Conservation (phyloP, 106 monocot species). For the Narthecium ossifragum region DNA sequence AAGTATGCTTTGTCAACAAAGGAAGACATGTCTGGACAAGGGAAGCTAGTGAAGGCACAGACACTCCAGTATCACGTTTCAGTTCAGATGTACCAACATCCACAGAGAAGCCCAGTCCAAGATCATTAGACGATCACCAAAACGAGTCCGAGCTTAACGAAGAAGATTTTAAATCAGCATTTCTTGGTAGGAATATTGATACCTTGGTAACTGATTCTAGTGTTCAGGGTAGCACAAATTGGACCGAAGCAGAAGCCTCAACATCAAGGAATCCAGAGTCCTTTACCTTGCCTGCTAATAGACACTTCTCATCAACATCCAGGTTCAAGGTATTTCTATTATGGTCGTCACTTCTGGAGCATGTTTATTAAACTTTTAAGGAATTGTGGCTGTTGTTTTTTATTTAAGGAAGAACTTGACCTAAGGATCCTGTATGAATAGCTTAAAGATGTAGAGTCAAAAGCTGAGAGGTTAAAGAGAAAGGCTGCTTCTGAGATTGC, state of each 20-base stretch:
- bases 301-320: slow-evolving; percentile 8
- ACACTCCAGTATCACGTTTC: not conserved
- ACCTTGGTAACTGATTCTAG: not conserved
- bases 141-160: slow-evolving; percentile 7
- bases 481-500: slow-evolving; percentile 27
- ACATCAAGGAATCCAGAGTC: slow-evolving; percentile 7
- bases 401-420: slow-evolving; percentile 19
- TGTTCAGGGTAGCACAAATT: not conserved
- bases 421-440: slow-evolving; percentile 2
- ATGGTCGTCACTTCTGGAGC: not conserved
- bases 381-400: not conserved
- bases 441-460: slow-evolving; percentile 22
- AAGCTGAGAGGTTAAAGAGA: slow-evolving; percentile 39
- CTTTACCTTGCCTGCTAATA: slow-evolving; percentile 18
- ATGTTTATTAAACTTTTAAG: not conserved
- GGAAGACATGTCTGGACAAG: slow-evolving; percentile 59
- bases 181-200: not conserved
- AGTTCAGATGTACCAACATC: slow-evolving; percentile 15
- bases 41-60: slow-evolving; percentile 24
- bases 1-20: slow-evolving; percentile 71
- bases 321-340: slow-evolving; percentile 19
- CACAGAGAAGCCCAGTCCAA: slow-evolving; percentile 16
- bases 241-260: too few relatives aligned
- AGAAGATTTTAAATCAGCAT: slow-evolving; percentile 8
- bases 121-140: slow-evolving; percentile 1